Conservation (phyloP, 306 rosid species). For the Rosa rugosa region DNA sequence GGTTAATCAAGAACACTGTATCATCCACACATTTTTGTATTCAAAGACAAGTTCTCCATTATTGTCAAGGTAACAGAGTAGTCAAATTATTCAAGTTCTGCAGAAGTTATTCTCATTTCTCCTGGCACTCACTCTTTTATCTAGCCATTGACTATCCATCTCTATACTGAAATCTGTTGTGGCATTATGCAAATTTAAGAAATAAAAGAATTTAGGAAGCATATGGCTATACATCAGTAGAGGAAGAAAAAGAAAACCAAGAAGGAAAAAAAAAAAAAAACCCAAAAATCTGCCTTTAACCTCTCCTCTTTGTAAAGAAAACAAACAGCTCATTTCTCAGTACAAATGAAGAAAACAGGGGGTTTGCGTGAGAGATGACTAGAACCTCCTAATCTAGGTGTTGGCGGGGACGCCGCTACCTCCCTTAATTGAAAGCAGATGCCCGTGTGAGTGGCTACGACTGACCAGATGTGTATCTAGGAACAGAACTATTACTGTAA, state of each 20-base stretch:
- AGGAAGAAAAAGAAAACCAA: background rate
- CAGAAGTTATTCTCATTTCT: slow-evolving; percentile 1
- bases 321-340: slow-evolving; percentile 20
- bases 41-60: background rate
- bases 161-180: slow-evolving; percentile 2
- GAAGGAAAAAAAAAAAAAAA: background rate
- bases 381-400: slow-evolving; percentile 40
- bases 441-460: slow-evolving; percentile 48
- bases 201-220: slow-evolving; percentile 12
- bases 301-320: slow-evolving; percentile 27
- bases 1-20: too few relatives aligned
- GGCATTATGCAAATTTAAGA: slow-evolving; percentile 14
- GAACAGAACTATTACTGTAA: slow-evolving; percentile 81
- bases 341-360: slow-evolving; percentile 30
- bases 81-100: background rate
- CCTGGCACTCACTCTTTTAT: slow-evolving; percentile 3
- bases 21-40: background rate
- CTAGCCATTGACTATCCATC: slow-evolving; percentile 8
- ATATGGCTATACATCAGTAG: slow-evolving; percentile 29
- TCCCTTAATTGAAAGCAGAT: slow-evolving; percentile 64
- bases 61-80: background rate
- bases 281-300: slow-evolving; percentile 26
- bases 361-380: slow-evolving; percentile 17
- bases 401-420: slow-evolving; percentile 43
- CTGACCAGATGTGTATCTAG: slow-evolving; percentile 61